phyloP scores from a whole-genome alignment of 2,329 filamentous ascomycete species.

The Ceratocystis papillata region DNA sequence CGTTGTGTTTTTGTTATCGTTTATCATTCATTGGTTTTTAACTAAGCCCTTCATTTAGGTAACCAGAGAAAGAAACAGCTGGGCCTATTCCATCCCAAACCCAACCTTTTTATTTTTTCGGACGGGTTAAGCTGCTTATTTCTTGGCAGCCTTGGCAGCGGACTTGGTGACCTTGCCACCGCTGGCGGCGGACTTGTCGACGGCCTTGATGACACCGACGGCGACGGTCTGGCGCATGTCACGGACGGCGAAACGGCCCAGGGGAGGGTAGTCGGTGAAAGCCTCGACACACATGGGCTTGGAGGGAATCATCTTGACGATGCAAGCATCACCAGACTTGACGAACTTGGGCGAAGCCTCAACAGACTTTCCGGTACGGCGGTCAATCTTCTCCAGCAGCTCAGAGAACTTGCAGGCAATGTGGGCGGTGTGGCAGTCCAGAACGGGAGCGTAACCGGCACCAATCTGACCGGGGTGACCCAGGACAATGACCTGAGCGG shows the following conservation, averaged over 20 bases:
- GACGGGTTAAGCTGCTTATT: slow-evolving; percentile 41
- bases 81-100: slow-evolving; percentile 17
- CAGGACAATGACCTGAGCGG: slow-evolving; percentile 99
- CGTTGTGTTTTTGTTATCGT: slow-evolving; percentile 16
- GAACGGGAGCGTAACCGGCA: slow-evolving; percentile 96
- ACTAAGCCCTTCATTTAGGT: slow-evolving; percentile 16
- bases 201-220: slow-evolving; percentile 89
- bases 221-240: slow-evolving; percentile 90
- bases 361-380: slow-evolving; percentile 97
- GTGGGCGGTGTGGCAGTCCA: slow-evolving; percentile 99
- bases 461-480: slow-evolving; percentile 99
- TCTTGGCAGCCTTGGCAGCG: slow-evolving; percentile 64
- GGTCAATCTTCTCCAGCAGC: slow-evolving; percentile 99
- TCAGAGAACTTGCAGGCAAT: slow-evolving; percentile 99
- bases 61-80: slow-evolving; percentile 15
- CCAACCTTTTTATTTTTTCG: slow-evolving; percentile 23
- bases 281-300: slow-evolving; percentile 99
- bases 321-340: slow-evolving; percentile 99
- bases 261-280: slow-evolving; percentile 98
- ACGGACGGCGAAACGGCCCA: slow-evolving; percentile 99
- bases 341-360: slow-evolving; percentile 96
- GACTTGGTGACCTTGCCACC: slow-evolving; percentile 60
- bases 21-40: slow-evolving; percentile 23
- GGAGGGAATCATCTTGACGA: slow-evolving; percentile 99
- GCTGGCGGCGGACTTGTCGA: slow-evolving; percentile 51